These are phyloP conservation scores for Cryptococcus sp. DNA, from an alignment of 1,284 basidiomycete species.

Conservation along the genomic window DNA sequence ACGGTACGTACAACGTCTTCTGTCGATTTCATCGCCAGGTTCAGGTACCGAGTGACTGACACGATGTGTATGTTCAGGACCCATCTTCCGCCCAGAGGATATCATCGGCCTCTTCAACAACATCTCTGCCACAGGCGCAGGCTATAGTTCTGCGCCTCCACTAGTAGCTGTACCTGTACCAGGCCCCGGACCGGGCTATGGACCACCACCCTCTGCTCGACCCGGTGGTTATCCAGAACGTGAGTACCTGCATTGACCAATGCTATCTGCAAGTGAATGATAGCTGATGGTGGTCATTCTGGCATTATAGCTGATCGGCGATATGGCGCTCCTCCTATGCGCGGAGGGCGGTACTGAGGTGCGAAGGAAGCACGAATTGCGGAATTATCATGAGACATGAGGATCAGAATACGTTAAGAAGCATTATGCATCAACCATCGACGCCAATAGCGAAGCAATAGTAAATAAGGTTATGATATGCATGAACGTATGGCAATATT, in stretches of 20 bases:
- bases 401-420: too few relatives aligned
- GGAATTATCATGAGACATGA: too few relatives aligned
- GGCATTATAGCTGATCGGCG: slow-evolving; percentile 8
- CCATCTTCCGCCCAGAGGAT: slow-evolving; percentile 82
- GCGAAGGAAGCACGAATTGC: too few relatives aligned
- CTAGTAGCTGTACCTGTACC: not conserved
- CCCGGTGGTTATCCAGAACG: slow-evolving; percentile 13
- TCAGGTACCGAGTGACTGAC: not conserved
- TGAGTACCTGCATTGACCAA: not conserved
- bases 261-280: not conserved
- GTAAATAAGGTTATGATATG: too few relatives aligned
- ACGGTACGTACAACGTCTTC: slow-evolving; percentile 63
- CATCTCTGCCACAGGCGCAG: slow-evolving; percentile 23
- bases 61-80: slow-evolving; percentile 58
- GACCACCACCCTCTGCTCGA: not conserved
- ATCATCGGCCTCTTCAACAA: slow-evolving; percentile 65
- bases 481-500: too few relatives aligned
- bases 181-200: not conserved
- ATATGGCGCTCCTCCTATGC: slow-evolving; percentile 12
- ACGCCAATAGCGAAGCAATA: too few relatives aligned
- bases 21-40: not conserved
- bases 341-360: not conserved
- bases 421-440: too few relatives aligned
- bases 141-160: not conserved
- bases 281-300: not conserved